Evolutionary conservation across 1,139 yeast species (phyloP), one percentile per base, ranked within the genome.

Genomic region (Yamadazyma dendronema): DNA sequence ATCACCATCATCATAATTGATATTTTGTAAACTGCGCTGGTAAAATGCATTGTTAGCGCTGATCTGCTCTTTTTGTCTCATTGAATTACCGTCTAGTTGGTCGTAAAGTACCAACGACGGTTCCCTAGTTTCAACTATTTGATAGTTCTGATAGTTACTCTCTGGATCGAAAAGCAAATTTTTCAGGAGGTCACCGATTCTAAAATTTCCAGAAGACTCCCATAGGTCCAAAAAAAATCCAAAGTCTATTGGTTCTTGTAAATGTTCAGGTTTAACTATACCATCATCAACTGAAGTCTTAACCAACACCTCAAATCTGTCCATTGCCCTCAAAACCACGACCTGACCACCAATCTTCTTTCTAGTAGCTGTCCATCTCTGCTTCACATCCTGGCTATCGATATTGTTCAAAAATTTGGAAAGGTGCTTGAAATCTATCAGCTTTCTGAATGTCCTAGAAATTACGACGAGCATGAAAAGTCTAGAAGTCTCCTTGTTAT

Each of bases 361-460:
- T 30, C 87, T 65, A 7, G 81, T 65, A 10, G 67, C 62, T 0
- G 81, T 76, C 95, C 95, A 86, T 41, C 72, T 75, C 32, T 75
- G 71, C 37, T 67, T 68, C 12, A 81, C 70, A 1, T 68, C 61
- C 2, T 65, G 60, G 3, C 60, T 57, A 9, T 23, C 15, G 28
- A 61, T 50, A 13, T 60, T 72, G 1, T 55, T 63, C 43, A 82
- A 68, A 4, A 73, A 57, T 0, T 52, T 50, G 0, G 81, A 67
- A n/a, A 85, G 76, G 31, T 66, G 54, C 0, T 65, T 67, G 77
- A 87, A 86, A 43, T 80, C 80, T 28, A 81, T 79, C 3, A 62
- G 69, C 67, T 41, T 73, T 64, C 33, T 65, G 42, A 75, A 63
- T 1, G 86, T 65, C 44, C 83, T 73, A 15, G 79, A 74, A n/a